Conservation (phyloP, 1,284 basidiomycete genomes). For the Xerocomus nothofagi region DNA sequence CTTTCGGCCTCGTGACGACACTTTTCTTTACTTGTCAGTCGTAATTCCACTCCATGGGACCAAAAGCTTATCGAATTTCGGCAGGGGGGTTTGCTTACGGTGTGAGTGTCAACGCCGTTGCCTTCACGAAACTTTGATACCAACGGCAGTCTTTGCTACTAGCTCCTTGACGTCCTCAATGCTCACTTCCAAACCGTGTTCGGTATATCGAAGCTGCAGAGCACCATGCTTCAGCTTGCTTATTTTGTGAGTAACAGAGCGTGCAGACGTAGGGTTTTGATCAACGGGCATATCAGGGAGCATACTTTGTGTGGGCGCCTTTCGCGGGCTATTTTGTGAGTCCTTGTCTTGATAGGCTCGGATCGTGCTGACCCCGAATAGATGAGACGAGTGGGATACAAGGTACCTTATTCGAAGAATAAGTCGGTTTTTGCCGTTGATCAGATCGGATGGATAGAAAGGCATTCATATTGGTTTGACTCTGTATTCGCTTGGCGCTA, state of each 20-base stretch:
- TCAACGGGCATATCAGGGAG: slow-evolving; percentile 43
- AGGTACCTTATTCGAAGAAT: slow-evolving; percentile 37
- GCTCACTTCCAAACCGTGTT: slow-evolving; percentile 78
- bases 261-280: neutral
- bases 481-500: slow-evolving; percentile 71
- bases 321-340: slow-evolving; percentile 57
- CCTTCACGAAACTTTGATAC: neutral
- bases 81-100: slow-evolving; percentile 76
- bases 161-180: slow-evolving; percentile 85
- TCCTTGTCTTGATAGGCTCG: slow-evolving; percentile 4
- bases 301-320: slow-evolving; percentile 66
- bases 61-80: neutral
- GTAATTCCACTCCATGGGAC: neutral
- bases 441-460: slow-evolving; percentile 38
- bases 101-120: slow-evolving; percentile 36
- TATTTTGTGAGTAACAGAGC: slow-evolving; percentile 59
- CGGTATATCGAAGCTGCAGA: slow-evolving; percentile 72
- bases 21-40: slow-evolving; percentile 78
- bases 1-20: slow-evolving; percentile 74
- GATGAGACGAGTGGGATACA: slow-evolving; percentile 63
- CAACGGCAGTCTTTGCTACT: slow-evolving; percentile 33
- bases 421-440: slow-evolving; percentile 1
- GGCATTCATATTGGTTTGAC: slow-evolving; percentile 69
- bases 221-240: slow-evolving; percentile 81
- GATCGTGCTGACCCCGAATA: slow-evolving; percentile 27